phyloP scores from a whole-genome alignment of 768 basidiomycete species.

The Goffeauzyma gilvescens region DNA sequence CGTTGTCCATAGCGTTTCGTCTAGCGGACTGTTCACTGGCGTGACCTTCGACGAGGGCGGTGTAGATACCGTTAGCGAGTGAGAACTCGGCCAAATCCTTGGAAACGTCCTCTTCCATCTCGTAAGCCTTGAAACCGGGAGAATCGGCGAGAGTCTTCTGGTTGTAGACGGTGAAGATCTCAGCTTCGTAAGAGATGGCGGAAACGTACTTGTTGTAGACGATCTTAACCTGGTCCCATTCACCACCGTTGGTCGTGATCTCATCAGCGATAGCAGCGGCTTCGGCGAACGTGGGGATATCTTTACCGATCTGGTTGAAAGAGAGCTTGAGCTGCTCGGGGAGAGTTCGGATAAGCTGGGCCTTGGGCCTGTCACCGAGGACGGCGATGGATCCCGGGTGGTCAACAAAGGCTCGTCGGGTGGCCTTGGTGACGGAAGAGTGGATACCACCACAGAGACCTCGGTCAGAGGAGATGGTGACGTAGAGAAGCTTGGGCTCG shows the following conservation, averaged over 20 bases:
- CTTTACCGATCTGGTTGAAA: constrained; percentile 95
- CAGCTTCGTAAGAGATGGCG: constrained; percentile 75
- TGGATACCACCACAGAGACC: constrained; percentile 99
- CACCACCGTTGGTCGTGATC: constrained; percentile 62
- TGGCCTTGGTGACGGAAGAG: constrained; percentile 81
- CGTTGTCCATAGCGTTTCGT: constrained; percentile 99
- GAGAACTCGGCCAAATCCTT: constrained; percentile 89
- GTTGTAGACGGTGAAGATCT: constrained; percentile 55
- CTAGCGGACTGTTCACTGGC: constrained; percentile 64
- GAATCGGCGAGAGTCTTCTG: constrained; percentile 40
- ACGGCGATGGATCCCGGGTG: constrained; percentile 51
- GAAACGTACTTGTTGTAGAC: constrained; percentile 36
- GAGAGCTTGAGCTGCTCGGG: constrained; percentile 54
- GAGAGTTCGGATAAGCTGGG: constrained; percentile 55
- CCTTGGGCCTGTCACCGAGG: constrained; percentile 93
- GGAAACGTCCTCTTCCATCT: constrained; percentile 91
- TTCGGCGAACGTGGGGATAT: constrained; percentile 91
- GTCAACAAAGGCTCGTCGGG: constrained; percentile 47
- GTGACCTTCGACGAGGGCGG: constrained; percentile 81
- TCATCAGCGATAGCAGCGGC: constrained; percentile 85
- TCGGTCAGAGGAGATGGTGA: constrained; percentile 93
- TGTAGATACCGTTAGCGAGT: constrained; percentile 86
- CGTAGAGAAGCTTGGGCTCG: constrained; percentile 60
- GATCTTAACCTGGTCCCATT: constrained; percentile 49
- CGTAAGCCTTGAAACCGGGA: constrained; percentile 75